Conservation (phyloP, 768 basidiomycete species). For the Kwoniella dendrophila region DNA sequence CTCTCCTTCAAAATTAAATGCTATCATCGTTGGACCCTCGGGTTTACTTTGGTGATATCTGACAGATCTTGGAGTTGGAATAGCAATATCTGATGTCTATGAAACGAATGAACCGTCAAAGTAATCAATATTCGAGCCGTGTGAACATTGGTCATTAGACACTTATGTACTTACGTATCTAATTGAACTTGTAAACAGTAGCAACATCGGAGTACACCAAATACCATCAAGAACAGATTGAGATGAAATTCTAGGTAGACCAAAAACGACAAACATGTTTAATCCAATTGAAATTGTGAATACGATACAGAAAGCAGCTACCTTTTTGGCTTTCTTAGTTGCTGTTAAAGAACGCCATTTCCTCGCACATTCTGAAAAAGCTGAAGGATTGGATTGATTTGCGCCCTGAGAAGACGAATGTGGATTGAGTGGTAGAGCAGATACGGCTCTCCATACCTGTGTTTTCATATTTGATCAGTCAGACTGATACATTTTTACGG, state of each 20-base stretch:
- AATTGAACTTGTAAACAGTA: constrained; percentile 1
- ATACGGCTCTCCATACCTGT: constrained; percentile 17
- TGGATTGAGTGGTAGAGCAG: constrained; percentile 7
- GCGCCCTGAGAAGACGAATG: background rate
- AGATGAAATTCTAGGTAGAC: constrained; percentile 6
- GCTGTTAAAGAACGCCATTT: constrained; percentile 3
- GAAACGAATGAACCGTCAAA: background rate
- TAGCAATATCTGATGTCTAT: constrained; percentile 6
- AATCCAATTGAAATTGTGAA: background rate
- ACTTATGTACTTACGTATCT: constrained; percentile 7
- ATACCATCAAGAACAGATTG: constrained; percentile 1
- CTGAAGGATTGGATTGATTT: background rate
- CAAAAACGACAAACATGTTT: constrained; percentile 7
- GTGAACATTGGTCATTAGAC: background rate
- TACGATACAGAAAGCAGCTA: background rate
- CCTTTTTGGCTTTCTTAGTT: constrained; percentile 6
- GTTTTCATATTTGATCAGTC: background rate
- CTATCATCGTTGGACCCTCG: background rate
- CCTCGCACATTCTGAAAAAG: background rate
- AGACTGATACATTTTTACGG: background rate
- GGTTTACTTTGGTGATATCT: constrained; percentile 13
- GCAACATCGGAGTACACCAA: background rate
- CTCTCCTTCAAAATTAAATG: background rate
- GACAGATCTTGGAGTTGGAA: constrained; percentile 2
- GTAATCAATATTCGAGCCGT: background rate